phyloP scores from a whole-genome alignment of 805 yeast species.

The Candida incommunis region DNA sequence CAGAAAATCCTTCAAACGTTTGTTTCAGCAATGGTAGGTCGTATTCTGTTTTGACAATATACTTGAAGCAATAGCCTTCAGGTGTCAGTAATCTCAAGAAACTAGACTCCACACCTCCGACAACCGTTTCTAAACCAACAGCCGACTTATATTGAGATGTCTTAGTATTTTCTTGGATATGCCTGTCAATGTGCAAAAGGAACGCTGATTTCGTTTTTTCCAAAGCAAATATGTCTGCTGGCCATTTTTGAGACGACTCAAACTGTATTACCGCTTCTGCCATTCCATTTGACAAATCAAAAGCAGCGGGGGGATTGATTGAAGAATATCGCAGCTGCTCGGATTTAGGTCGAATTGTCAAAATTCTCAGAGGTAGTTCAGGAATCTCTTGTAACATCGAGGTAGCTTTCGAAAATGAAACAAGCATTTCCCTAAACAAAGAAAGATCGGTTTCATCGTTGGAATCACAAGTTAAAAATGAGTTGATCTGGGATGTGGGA shows the following conservation, averaged over 20 bases:
- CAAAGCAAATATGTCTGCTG: constrained; percentile 72
- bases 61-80: constrained; percentile 76
- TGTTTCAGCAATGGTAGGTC: constrained; percentile 56
- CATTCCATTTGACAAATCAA: constrained; percentile 29
- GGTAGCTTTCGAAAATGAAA: constrained; percentile 32
- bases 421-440: constrained; percentile 4
- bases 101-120: constrained; percentile 15
- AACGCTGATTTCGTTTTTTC: constrained; percentile 90
- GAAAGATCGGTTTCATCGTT: constrained; percentile 4
- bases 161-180: constrained; percentile 19
- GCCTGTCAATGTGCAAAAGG: constrained; percentile 50
- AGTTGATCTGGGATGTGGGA: constrained; percentile 1
- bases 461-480: constrained; percentile 3
- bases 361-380: constrained; percentile 57
- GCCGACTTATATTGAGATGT: constrained; percentile 43
- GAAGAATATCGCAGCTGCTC: constrained; percentile 67
- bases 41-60: constrained; percentile 68
- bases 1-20: constrained; percentile 13
- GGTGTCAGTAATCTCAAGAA: constrained; percentile 48
- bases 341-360: constrained; percentile 60
- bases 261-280: constrained; percentile 74
- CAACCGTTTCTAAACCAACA: constrained; percentile 46
- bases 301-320: constrained; percentile 67
- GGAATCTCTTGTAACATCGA: constrained; percentile 33
- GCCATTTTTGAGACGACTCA: constrained; percentile 90